Evolutionary conservation across 768 basidiomycete species (phyloP).

Genomic region (Nevesoporus exiguus): DNA sequence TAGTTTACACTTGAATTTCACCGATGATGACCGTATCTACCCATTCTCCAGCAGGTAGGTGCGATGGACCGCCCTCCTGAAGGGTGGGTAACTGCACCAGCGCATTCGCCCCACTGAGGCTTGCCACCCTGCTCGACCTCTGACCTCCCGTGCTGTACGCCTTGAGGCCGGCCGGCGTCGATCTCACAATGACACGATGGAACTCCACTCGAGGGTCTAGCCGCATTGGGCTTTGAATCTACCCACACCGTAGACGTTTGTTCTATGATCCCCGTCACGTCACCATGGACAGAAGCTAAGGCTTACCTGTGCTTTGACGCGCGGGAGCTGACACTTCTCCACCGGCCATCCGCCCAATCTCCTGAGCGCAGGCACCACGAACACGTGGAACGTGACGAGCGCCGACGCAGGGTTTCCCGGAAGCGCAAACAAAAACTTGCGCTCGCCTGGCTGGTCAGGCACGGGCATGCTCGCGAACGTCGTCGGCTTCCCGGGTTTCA

Average conservation of each 20-base stretch:
- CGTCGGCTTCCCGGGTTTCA: slow-evolving; percentile 87
- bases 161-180: slow-evolving; percentile 42
- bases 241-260: background rate
- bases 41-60: slow-evolving; percentile 50
- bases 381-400: slow-evolving; percentile 80
- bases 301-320: slow-evolving; percentile 61
- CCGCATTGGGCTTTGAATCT: slow-evolving; percentile 60
- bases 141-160: slow-evolving; percentile 87
- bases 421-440: slow-evolving; percentile 75
- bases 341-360: slow-evolving; percentile 65
- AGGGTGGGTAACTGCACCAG: slow-evolving; percentile 62
- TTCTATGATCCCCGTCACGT: background rate
- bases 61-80: slow-evolving; percentile 31
- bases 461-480: slow-evolving; percentile 79
- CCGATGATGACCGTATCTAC: slow-evolving; percentile 67
- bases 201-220: slow-evolving; percentile 78
- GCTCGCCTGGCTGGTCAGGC: slow-evolving; percentile 25
- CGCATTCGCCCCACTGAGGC: slow-evolving; percentile 78
- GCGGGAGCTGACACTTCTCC: slow-evolving; percentile 52
- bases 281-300: background rate
- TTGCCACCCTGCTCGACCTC: slow-evolving; percentile 77
- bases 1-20: slow-evolving; percentile 44
- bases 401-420: slow-evolving; percentile 90
- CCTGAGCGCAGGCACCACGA: slow-evolving; percentile 78
- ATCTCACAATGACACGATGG: slow-evolving; percentile 69